phyloP scores from a whole-genome alignment of 176 grass and related monocot genomes.

The Aegilops bicornis region DNA sequence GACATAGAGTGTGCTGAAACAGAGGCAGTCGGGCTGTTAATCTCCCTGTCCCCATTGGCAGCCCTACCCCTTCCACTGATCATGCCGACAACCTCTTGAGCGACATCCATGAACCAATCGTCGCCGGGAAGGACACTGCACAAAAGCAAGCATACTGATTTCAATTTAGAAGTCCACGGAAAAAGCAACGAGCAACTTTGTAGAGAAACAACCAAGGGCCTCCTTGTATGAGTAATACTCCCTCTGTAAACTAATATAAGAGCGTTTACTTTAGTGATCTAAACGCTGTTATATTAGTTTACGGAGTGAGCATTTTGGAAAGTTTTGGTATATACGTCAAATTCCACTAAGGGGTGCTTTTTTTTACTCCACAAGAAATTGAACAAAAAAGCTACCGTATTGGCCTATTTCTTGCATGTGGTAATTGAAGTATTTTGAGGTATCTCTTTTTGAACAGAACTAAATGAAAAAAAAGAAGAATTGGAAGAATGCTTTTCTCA shows the following conservation, averaged over 20 bases:
- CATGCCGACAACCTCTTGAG: conserved; percentile 52
- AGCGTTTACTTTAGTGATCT: no score
- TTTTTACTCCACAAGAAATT: no score
- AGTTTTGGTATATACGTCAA: not conserved
- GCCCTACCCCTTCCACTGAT: conserved; percentile 65
- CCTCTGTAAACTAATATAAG: no score
- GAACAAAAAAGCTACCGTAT: no score
- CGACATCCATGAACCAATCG: conserved; percentile 87
- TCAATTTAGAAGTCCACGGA: not conserved
- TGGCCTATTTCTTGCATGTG: no score
- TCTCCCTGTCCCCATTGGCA: conserved; percentile 64
- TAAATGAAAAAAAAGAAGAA: not conserved
- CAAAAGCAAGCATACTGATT: conserved; percentile 11
- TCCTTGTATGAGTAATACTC: not conserved
- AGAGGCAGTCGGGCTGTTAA: conserved; percentile 82
- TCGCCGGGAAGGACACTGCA: conserved; percentile 63
- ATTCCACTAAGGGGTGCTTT: not conserved
- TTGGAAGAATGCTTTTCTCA: not conserved
- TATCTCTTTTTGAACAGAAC: not conserved
- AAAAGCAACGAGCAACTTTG: not conserved
- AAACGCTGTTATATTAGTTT: no score
- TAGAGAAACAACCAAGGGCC: no score
- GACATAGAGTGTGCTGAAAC: conserved; percentile 89
- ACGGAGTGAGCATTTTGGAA: not conserved
- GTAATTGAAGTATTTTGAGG: no score